phyloP scores from a whole-genome alignment of 306 rosid species.

The Malus asiatica region DNA sequence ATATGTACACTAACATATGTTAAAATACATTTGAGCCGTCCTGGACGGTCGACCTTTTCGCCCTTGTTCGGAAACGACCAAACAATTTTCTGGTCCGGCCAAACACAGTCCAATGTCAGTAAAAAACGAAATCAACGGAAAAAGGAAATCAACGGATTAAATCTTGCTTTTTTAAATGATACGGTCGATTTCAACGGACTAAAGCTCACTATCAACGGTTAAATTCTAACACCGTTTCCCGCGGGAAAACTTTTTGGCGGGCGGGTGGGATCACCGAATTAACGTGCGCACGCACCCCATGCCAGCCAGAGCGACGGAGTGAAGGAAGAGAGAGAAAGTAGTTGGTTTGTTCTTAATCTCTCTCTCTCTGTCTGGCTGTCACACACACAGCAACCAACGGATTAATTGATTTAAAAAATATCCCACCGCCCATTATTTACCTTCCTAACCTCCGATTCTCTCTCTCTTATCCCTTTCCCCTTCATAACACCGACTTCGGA shows the following conservation, averaged over 20 bases:
- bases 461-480: not conserved
- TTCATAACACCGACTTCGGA: not conserved
- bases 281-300: not conserved
- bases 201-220: not conserved
- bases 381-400: slow-evolving; percentile 3
- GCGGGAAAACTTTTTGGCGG: not conserved
- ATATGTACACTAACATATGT: no score
- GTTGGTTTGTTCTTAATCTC: slow-evolving; percentile 6
- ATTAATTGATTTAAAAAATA: slow-evolving; percentile 7
- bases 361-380: slow-evolving; percentile 14
- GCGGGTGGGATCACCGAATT: not conserved
- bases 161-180: no score
- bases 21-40: no score
- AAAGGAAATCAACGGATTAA: not conserved
- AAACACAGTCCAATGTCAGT: not conserved
- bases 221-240: not conserved
- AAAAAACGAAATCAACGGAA: not conserved
- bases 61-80: no score
- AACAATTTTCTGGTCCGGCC: not conserved
- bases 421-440: slow-evolving; percentile 60
- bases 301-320: not conserved
- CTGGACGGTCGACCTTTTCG: no score
- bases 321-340: not conserved
- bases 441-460: slow-evolving; percentile 40
- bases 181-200: not conserved